Percentiles rank a stretch among this genome's conserved stretches.
Evolutionary conservation across 345 rosid species (phyloP).

Genomic region (Clausena lansium): DNA sequence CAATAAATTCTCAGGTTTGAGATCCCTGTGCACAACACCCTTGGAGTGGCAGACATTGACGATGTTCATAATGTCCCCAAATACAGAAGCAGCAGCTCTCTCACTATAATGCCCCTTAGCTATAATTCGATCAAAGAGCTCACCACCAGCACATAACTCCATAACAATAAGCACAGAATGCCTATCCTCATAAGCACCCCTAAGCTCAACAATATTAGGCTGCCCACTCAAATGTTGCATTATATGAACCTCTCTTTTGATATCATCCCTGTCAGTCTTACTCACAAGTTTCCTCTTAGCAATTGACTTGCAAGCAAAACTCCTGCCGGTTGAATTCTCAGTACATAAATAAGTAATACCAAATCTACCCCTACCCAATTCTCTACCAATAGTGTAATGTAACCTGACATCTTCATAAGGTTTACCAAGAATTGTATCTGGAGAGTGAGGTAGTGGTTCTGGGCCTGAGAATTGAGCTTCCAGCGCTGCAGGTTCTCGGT

Average conservation of each 20-base stretch:
- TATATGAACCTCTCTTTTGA: conserved; percentile 35
- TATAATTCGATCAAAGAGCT: conserved; percentile 36
- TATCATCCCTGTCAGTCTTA: conserved; percentile 26
- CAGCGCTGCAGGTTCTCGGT: too few species aligned
- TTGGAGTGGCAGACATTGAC: conserved; percentile 72
- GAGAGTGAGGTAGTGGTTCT: conserved; percentile 24
- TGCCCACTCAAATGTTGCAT: conserved; percentile 40
- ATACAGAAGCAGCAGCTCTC: conserved; percentile 33
- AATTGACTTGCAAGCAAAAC: conserved; percentile 38
- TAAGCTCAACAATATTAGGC: conserved; percentile 32
- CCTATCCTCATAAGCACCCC: conserved; percentile 36
- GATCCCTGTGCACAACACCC: conserved; percentile 81
- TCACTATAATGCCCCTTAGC: conserved; percentile 35
- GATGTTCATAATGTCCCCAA: conserved; percentile 26
- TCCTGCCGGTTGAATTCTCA: conserved; percentile 30
- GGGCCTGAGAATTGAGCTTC: conserved; percentile 34
- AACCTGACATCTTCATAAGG: conserved; percentile 55
- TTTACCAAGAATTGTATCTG: background rate
- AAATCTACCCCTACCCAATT: conserved; percentile 36
- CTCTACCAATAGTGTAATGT: conserved; percentile 25
- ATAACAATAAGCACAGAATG: conserved; percentile 38
- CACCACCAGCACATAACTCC: conserved; percentile 46
- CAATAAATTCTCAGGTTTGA: conserved; percentile 46
- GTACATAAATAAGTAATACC: conserved; percentile 32
- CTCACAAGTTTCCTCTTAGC: conserved; percentile 19